phyloP scores from a whole-genome alignment of 257 asterid genomes.

The Nemophila menziesii region DNA sequence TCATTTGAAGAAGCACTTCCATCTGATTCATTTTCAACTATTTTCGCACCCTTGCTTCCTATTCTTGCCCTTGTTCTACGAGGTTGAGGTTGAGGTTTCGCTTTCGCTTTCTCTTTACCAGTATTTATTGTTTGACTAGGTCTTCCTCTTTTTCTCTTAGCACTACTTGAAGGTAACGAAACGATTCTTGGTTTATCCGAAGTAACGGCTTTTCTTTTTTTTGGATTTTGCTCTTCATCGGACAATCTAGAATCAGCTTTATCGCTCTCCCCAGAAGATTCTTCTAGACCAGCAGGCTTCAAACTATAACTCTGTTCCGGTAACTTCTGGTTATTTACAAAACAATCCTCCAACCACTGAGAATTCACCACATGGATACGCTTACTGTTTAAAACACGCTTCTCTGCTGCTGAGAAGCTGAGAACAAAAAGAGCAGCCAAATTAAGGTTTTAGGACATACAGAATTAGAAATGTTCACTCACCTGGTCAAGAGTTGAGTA shows the following conservation, averaged over 20 bases:
- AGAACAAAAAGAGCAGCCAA: constrained; percentile 8
- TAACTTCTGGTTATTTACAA: constrained; percentile 41
- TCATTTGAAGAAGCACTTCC: constrained; percentile 22
- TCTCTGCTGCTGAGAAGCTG: constrained; percentile 64
- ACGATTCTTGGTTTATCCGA: constrained; percentile 24
- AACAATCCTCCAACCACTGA: constrained; percentile 75
- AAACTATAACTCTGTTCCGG: constrained; percentile 51
- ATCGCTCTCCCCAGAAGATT: constrained; percentile 36
- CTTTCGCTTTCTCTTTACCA: constrained; percentile 23
- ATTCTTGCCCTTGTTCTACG: constrained; percentile 37
- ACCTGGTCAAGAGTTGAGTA: constrained; percentile 44
- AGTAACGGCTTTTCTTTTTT: constrained; percentile 13
- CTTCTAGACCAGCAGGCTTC: constrained; percentile 39
- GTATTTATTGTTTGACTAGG: constrained; percentile 27
- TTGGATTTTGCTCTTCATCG: constrained; percentile 13
- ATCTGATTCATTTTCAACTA: constrained; percentile 49
- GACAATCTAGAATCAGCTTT: constrained; percentile 19
- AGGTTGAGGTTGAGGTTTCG: constrained; percentile 16
- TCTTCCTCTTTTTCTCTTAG: constrained; percentile 39
- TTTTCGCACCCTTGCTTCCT: constrained; percentile 50
- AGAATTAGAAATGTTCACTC: constrained; percentile 27
- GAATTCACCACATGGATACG: constrained; percentile 54
- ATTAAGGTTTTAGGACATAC: not conserved
- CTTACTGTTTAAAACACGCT: constrained; percentile 29
- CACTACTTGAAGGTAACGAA: constrained; percentile 33